Evolutionary conservation across 2,329 filamentous ascomycete genomes (phyloP), one percentile per base, ranked within the genome.

Genomic region (Alternaria sp.): DNA sequence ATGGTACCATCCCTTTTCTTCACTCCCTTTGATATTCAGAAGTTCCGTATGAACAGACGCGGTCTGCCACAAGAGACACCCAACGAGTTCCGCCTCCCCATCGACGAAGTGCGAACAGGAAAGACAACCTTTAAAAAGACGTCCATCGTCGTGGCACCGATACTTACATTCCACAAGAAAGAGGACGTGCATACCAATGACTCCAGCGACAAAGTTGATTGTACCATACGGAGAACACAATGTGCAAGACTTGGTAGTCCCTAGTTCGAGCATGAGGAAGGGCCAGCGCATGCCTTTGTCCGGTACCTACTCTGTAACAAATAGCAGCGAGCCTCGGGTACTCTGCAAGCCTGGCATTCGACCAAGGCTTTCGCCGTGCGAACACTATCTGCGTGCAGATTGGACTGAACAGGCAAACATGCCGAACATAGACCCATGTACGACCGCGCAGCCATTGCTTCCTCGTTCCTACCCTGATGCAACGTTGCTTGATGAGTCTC

Each of bases 41-140:
- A 48, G 5, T 48, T 34, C 13, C 36, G 31, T 23, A 36, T 36
- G 44, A 48, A 48, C 13, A 36, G 44, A 31, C 44, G 44, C 36
- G 31, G 29, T 48, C 44, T 26, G 29, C 44, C 44, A 11, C 44
- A 36, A 36, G 36, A 48, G 21, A 31, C 44, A 36, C 29, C 36
- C 21, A 13, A 34, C 1, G 31, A 48, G 1, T 34, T 48, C 11
- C 44, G 10, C 17, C n/a, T n/a, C 4, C n/a, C 24, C 21, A 48
- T 48, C 21, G 21, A 34, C 8, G 21, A 48, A 17, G 36, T 34
- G 44, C 44, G 44, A 5, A 34, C 31, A 2, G 31, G 31, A 0
- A 48, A 48, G 31, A 34, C 44, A 1, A 48, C 34, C n/a, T 48
- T 36, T 8, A 36, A 21, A 34, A 48, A 13, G 17, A 36, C 13